Percentiles rank a stretch among this genome's conserved stretches.
phyloP scores from a whole-genome alignment of 768 basidiomycete genomes.

The Lyophyllum semitale region DNA sequence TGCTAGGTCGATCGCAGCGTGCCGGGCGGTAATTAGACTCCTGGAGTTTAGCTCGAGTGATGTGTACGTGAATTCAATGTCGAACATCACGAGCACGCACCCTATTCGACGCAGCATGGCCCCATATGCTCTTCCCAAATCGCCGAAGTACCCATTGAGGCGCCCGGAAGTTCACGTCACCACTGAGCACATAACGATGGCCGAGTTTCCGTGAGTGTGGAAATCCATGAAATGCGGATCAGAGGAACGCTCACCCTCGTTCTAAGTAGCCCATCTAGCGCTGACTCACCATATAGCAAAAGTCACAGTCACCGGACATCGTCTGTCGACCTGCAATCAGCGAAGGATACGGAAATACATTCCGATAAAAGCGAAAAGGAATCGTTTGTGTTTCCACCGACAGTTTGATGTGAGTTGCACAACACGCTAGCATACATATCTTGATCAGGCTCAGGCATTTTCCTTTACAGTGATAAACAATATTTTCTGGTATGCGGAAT shows the following conservation, averaged over 20 bases:
- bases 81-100: conserved; percentile 35
- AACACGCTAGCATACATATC: not conserved
- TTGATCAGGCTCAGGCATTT: no score
- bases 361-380: conserved; percentile 25
- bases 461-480: no score
- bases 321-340: conserved; percentile 29
- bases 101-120: conserved; percentile 32
- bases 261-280: conserved; percentile 13
- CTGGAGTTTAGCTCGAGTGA: conserved; percentile 53
- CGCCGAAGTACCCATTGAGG: conserved; percentile 31
- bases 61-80: conserved; percentile 48
- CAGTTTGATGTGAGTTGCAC: conserved; percentile 6
- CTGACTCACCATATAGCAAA: conserved; percentile 28
- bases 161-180: conserved; percentile 57
- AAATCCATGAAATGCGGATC: not conserved
- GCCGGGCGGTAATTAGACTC: conserved; percentile 68
- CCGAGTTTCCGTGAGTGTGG: conserved; percentile 49
- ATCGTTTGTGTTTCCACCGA: conserved; percentile 25
- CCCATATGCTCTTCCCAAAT: conserved; percentile 24
- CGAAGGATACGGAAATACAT: conserved; percentile 25
- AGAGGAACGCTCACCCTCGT: not conserved
- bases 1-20: conserved; percentile 60
- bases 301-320: conserved; percentile 22
- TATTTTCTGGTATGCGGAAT: not conserved
- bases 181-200: conserved; percentile 62